These are phyloP conservation scores for Diaporthe humulicola DNA, from an alignment of 2,329 filamentous ascomycete genomes.

Conservation along the genomic window DNA sequence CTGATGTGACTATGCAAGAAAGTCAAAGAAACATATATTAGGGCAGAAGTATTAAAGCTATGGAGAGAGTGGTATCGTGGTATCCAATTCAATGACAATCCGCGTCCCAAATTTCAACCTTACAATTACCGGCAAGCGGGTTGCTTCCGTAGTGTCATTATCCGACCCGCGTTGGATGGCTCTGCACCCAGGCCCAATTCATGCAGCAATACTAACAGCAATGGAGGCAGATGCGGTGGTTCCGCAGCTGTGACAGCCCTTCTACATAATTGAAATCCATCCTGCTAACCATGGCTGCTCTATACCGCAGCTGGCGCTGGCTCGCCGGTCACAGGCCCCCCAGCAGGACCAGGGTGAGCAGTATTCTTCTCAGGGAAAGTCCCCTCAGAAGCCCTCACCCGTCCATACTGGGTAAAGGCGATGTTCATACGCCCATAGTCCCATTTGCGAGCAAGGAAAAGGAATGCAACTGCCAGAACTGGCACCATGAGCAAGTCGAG, in stretches of 20 bases:
- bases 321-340: constrained; percentile 40
- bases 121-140: neutral
- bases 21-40: neutral
- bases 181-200: neutral
- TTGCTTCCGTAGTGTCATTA: neutral
- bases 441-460: constrained; percentile 62
- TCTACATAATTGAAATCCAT: neutral
- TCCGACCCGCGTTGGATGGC: neutral
- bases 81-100: neutral
- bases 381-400: constrained; percentile 57
- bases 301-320: constrained; percentile 31
- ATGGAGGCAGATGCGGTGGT: neutral
- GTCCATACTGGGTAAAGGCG: constrained; percentile 68
- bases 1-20: neutral
- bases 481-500: constrained; percentile 65
- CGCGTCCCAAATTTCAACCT: neutral
- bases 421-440: constrained; percentile 65
- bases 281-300: no score
- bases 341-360: constrained; percentile 42
- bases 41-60: neutral
- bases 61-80: constrained; percentile 5
- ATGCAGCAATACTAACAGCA: neutral
- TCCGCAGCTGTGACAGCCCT: no score
- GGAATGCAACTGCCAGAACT: constrained; percentile 56
- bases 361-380: constrained; percentile 61